These are phyloP conservation scores for Podaxis sp. DNA, from an alignment of 768 basidiomycete species.

Conservation along the genomic window DNA sequence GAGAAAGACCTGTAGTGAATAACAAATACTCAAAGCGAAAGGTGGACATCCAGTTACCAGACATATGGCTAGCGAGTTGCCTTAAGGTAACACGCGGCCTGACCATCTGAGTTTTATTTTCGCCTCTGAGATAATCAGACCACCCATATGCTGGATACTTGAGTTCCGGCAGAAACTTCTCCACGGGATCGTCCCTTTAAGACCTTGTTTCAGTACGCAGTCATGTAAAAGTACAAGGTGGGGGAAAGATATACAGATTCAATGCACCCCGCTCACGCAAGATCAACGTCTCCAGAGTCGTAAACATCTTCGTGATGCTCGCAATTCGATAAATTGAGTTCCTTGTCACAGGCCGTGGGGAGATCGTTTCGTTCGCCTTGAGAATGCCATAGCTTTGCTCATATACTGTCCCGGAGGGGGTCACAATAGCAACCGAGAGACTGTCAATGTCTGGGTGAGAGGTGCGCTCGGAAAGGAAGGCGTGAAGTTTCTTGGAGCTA, in stretches of 20 bases:
- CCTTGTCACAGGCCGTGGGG: slow-evolving; percentile 29
- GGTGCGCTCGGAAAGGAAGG: slow-evolving; percentile 27
- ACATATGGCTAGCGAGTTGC: slow-evolving; percentile 41
- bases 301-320: slow-evolving; percentile 53
- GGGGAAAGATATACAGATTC: slow-evolving; percentile 22
- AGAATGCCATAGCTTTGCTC: slow-evolving; percentile 43
- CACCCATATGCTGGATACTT: slow-evolving; percentile 34
- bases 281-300: slow-evolving; percentile 46
- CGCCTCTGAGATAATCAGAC: slow-evolving; percentile 29
- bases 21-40: neutral
- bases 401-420: slow-evolving; percentile 44
- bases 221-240: neutral
- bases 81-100: slow-evolving; percentile 37
- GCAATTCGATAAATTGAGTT: slow-evolving; percentile 53
- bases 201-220: neutral
- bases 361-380: slow-evolving; percentile 43
- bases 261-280: slow-evolving; percentile 45
- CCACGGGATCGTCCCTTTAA: slow-evolving; percentile 50
- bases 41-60: slow-evolving; percentile 23
- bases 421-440: slow-evolving; percentile 49
- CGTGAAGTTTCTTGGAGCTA: slow-evolving; percentile 26
- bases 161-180: slow-evolving; percentile 42
- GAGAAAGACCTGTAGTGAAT: neutral
- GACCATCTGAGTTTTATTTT: neutral
- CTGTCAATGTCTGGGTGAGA: slow-evolving; percentile 43